Percentiles rank a stretch among this genome's conserved stretches.
Evolutionary conservation across 1,284 basidiomycete species (phyloP).

Genomic region (Ustilago hordei): DNA sequence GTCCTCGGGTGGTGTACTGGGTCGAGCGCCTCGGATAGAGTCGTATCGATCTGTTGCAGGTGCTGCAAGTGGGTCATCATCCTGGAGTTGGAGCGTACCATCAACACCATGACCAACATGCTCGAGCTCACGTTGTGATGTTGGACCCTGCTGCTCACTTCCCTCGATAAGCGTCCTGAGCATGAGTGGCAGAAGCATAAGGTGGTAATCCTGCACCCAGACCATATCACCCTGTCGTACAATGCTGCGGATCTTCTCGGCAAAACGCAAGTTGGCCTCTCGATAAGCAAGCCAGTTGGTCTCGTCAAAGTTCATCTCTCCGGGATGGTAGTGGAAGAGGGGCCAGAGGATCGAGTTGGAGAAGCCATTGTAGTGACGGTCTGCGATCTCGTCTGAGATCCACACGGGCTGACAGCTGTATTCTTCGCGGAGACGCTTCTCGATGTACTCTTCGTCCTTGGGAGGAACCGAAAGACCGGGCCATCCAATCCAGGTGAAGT

Average conservation of each 20-base stretch:
- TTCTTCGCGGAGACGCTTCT: constrained; percentile 83
- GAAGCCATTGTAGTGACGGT: constrained; percentile 97
- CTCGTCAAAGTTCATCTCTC: constrained; percentile 95
- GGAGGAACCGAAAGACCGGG: constrained; percentile 64
- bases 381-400: constrained; percentile 95
- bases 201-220: constrained; percentile 79
- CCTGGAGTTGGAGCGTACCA: constrained; percentile 58
- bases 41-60: constrained; percentile 32
- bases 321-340: constrained; percentile 91
- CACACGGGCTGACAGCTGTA: constrained; percentile 98
- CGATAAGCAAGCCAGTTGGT: constrained; percentile 97
- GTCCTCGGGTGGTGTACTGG: constrained; percentile 23
- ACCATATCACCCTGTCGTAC: constrained; percentile 85
- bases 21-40: constrained; percentile 7
- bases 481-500: constrained; percentile 70
- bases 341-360: constrained; percentile 99
- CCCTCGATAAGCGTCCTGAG: constrained; percentile 85
- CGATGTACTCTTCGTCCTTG: constrained; percentile 64
- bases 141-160: constrained; percentile 71
- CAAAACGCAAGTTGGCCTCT: constrained; percentile 94
- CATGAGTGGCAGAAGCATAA: constrained; percentile 97
- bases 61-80: constrained; percentile 57
- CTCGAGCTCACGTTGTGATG: constrained; percentile 62
- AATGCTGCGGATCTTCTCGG: constrained; percentile 84
- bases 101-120: constrained; percentile 63